Evolutionary conservation across 805 yeast species (phyloP).

Genomic region (Ogataea methanolica): DNA sequence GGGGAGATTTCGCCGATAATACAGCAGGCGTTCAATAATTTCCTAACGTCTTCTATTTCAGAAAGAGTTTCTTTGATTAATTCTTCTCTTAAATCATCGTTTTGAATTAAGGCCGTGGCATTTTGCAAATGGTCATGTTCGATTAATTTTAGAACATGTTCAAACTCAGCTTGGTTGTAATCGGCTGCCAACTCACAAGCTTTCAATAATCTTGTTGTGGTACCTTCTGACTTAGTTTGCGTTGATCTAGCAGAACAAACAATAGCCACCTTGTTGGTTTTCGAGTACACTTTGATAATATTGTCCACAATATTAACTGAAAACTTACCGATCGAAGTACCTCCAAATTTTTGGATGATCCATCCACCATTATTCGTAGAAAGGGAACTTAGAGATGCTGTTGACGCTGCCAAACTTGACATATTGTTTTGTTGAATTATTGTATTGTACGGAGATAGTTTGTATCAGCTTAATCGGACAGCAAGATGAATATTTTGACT

Average conservation of each 20-base stretch:
- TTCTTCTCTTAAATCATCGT: constrained; percentile 40
- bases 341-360: constrained; percentile 94
- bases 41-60: constrained; percentile 66
- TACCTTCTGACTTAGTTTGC: constrained; percentile 88
- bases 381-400: constrained; percentile 17
- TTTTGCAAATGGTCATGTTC: constrained; percentile 75
- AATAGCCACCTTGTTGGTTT: constrained; percentile 71
- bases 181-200: constrained; percentile 80
- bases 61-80: constrained; percentile 54
- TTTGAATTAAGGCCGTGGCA: constrained; percentile 51
- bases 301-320: constrained; percentile 80
- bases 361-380: constrained; percentile 37
- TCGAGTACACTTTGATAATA: constrained; percentile 65
- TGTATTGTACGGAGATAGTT: background rate
- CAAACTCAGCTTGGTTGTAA: constrained; percentile 48
- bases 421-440: constrained; percentile 1
- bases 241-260: constrained; percentile 96
- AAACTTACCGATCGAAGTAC: constrained; percentile 95
- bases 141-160: constrained; percentile 56
- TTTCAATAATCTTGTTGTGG: constrained; percentile 77
- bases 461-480: too few species aligned
- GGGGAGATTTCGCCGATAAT: constrained; percentile 88
- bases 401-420: constrained; percentile 21
- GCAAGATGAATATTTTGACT: background rate
- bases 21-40: constrained; percentile 79